Evolutionary conservation across 2,329 filamentous ascomycete genomes (phyloP).

Genomic region (Didymella pinodella): DNA sequence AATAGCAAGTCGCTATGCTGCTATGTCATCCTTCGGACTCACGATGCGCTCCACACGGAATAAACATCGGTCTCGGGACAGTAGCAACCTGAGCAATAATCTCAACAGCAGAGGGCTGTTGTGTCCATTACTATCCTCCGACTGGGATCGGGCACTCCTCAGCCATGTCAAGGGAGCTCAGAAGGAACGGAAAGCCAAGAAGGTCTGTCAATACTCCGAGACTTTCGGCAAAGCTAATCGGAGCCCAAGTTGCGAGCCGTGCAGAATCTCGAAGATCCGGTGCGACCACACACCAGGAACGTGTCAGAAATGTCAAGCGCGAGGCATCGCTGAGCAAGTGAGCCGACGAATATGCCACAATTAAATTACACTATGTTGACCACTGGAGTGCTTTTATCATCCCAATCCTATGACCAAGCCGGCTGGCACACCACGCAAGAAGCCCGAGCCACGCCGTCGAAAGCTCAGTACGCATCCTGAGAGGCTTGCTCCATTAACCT

Average conservation of each 20-base stretch:
- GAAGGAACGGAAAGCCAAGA: constrained; percentile 48
- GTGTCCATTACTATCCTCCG: constrained; percentile 5
- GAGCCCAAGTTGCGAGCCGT: constrained; percentile 46
- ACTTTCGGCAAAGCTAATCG: constrained; percentile 27
- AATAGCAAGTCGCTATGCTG: background rate
- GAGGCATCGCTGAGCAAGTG: constrained; percentile 46
- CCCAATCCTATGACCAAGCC: constrained; percentile 50
- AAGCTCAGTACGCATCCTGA: constrained; percentile 24
- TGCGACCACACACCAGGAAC: constrained; percentile 42
- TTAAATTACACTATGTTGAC: constrained; percentile 7
- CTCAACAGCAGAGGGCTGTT: constrained; percentile 5
- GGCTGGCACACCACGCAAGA: constrained; percentile 47
- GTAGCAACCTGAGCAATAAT: constrained; percentile 1
- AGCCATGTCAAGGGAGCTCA: constrained; percentile 37
- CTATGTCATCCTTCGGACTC: constrained; percentile 12
- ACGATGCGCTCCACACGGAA: constrained; percentile 18
- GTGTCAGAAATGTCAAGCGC: constrained; percentile 46
- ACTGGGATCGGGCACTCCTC: constrained; percentile 7
- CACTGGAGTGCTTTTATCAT: constrained; percentile 46
- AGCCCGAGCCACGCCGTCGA: constrained; percentile 42
- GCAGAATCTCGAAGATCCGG: constrained; percentile 47
- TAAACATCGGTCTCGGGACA: constrained; percentile 16
- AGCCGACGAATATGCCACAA: constrained; percentile 13
- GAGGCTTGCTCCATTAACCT: constrained; percentile 31
- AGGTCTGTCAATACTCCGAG: constrained; percentile 32